Evolutionary conservation across 139 green algal genomes (phyloP).

Genomic region (Volvox reticuliferus): DNA sequence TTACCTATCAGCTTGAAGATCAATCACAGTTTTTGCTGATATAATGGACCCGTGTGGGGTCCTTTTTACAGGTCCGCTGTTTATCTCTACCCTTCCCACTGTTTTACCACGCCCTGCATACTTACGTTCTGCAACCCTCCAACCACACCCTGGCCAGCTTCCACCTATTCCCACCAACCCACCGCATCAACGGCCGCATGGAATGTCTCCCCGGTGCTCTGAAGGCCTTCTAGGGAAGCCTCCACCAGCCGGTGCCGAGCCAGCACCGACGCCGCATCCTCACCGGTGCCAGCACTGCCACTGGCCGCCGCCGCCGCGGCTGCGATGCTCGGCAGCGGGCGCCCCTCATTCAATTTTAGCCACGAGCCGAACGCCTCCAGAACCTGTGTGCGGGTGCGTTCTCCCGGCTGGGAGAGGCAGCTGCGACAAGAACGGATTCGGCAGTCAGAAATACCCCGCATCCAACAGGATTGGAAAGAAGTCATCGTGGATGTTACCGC

Average conservation of each 20-base stretch:
- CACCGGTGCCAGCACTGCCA: neutral
- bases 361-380: conserved; percentile 87
- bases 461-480: too few species aligned
- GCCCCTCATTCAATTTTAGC: conserved; percentile 76
- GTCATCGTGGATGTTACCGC: too few species aligned
- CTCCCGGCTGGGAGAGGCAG: conserved; percentile 54
- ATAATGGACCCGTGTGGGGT: too few species aligned
- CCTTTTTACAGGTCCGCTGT: too few species aligned
- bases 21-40: too few species aligned
- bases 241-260: conserved; percentile 65
- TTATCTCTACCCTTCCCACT: too few species aligned
- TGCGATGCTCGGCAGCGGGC: conserved; percentile 21
- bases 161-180: neutral
- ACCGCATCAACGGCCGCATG: conserved; percentile 85
- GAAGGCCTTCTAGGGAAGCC: conserved; percentile 78
- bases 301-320: conserved; percentile 34
- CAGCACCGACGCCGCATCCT: conserved; percentile 34
- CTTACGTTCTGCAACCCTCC: too few species aligned
- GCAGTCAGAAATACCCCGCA: too few species aligned
- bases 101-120: too few species aligned
- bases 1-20: too few species aligned
- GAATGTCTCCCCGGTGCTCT: conserved; percentile 72
- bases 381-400: conserved; percentile 58
- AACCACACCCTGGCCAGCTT: too few species aligned
- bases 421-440: conserved; percentile 6